Evolutionary conservation across 768 basidiomycete genomes (phyloP).

Genomic region (Pleurotus sapidus): DNA sequence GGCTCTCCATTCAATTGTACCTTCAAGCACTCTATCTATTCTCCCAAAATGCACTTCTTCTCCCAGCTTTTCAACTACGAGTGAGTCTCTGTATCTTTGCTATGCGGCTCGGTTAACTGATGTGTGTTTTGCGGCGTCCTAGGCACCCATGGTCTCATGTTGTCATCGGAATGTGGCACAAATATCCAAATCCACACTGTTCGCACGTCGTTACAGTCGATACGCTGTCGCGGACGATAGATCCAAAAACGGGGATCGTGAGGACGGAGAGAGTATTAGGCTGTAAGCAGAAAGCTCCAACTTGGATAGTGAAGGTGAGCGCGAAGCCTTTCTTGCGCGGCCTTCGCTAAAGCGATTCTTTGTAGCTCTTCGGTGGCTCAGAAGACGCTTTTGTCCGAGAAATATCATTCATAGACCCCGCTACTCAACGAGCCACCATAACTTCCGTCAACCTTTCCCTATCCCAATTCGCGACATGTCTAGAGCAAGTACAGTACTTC

Average conservation of each 20-base stretch:
- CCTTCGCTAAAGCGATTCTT: slow-evolving; percentile 29
- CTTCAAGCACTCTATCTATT: slow-evolving; percentile 22
- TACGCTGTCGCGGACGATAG: slow-evolving; percentile 80
- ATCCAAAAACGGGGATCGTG: slow-evolving; percentile 83
- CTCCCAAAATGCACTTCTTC: slow-evolving; percentile 74
- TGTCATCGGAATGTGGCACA: slow-evolving; percentile 90
- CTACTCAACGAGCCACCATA: slow-evolving; percentile 74
- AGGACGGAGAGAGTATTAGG: slow-evolving; percentile 88
- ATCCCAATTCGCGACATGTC: slow-evolving; percentile 92
- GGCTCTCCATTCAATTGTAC: slow-evolving; percentile 20
- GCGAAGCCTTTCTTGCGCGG: slow-evolving; percentile 1
- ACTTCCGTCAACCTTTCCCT: slow-evolving; percentile 92
- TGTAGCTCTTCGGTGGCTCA: slow-evolving; percentile 85
- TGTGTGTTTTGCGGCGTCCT: slow-evolving; percentile 4
- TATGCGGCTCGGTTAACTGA: slow-evolving; percentile 8
- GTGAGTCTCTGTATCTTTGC: slow-evolving; percentile 41
- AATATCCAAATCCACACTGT: slow-evolving; percentile 94
- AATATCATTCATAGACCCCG: slow-evolving; percentile 89
- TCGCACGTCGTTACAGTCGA: slow-evolving; percentile 86
- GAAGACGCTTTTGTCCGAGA: slow-evolving; percentile 95
- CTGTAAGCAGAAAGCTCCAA: slow-evolving; percentile 88
- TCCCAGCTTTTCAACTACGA: slow-evolving; percentile 83
- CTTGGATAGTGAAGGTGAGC: slow-evolving; percentile 90
- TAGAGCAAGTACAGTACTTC: slow-evolving; percentile 85
- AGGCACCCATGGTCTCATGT: slow-evolving; percentile 93